Conservation (phyloP, 2,329 filamentous ascomycete genomes). For the Fusarium sp. region DNA sequence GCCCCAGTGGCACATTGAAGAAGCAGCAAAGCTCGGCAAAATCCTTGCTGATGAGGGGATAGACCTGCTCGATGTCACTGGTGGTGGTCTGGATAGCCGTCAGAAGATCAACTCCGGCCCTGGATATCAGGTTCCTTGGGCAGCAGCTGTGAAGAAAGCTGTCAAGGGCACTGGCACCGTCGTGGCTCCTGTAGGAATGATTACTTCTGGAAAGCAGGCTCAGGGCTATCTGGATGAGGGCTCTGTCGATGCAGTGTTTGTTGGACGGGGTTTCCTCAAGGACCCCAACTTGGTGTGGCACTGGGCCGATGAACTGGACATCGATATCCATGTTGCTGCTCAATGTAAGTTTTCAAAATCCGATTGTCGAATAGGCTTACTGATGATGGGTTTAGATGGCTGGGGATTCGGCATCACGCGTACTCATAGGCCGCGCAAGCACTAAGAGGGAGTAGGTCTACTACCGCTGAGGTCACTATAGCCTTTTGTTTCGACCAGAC, state of each 20-base stretch:
- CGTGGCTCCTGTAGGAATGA: slow-evolving; percentile 60
- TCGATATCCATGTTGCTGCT: slow-evolving; percentile 58
- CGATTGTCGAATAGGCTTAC: neutral
- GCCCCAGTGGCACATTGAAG: slow-evolving; percentile 71
- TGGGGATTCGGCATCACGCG: slow-evolving; percentile 46
- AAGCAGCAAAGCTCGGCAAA: slow-evolving; percentile 71
- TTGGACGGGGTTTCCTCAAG: slow-evolving; percentile 65
- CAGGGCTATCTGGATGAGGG: slow-evolving; percentile 59
- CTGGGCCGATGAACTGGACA: slow-evolving; percentile 64
- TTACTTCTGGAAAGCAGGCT: slow-evolving; percentile 57
- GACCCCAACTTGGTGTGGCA: slow-evolving; percentile 65
- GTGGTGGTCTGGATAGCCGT: slow-evolving; percentile 70
- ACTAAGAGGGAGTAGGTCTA: slow-evolving; percentile 8
- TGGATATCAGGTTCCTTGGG: slow-evolving; percentile 77
- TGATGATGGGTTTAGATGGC: slow-evolving; percentile 35
- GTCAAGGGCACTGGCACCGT: slow-evolving; percentile 66
- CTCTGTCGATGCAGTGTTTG: slow-evolving; percentile 60
- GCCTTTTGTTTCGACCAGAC: neutral
- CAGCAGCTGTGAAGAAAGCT: slow-evolving; percentile 73
- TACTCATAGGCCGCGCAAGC: slow-evolving; percentile 40
- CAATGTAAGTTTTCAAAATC: slow-evolving; percentile 41
- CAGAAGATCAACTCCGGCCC: slow-evolving; percentile 70
- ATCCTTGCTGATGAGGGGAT: slow-evolving; percentile 73
- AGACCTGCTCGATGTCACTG: slow-evolving; percentile 78
- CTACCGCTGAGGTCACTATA: neutral